phyloP scores from a whole-genome alignment of 169 alveolate species.

The Perkinsus chesapeaki region DNA sequence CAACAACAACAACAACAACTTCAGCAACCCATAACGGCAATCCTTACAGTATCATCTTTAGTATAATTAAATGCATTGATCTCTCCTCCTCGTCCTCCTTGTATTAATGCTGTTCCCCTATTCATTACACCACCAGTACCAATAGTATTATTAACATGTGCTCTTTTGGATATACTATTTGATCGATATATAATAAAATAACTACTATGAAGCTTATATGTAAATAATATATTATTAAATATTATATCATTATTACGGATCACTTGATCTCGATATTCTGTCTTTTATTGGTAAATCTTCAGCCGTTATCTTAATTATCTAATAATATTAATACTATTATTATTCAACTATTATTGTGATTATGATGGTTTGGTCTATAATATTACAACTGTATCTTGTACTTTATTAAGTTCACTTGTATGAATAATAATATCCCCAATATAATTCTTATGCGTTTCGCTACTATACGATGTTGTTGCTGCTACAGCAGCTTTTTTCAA shows the following conservation, averaged over 20 bases:
- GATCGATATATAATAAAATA: not conserved
- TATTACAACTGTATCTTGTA: not conserved
- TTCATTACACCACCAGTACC: too few species aligned
- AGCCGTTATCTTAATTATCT: not conserved
- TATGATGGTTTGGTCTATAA: not conserved
- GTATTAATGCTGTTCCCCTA: too few species aligned
- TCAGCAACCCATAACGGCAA: too few species aligned
- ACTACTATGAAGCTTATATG: not conserved
- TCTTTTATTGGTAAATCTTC: not conserved
- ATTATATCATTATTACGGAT: not conserved
- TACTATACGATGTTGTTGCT: not conserved
- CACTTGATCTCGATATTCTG: not conserved
- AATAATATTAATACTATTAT: too few species aligned
- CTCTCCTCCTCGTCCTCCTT: too few species aligned
- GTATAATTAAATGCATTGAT: too few species aligned
- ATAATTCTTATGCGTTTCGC: not conserved
- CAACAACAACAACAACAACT: not conserved
- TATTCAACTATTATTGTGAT: not conserved
- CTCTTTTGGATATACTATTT: too few species aligned
- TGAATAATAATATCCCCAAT: not conserved
- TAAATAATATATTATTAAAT: not conserved
- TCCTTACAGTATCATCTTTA: too few species aligned
- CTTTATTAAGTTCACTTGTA: not conserved
- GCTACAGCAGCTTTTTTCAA: not conserved
- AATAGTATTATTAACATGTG: too few species aligned